phyloP scores from a whole-genome alignment of 495 filamentous ascomycete species.

The Hyaloscypha finlandica region DNA sequence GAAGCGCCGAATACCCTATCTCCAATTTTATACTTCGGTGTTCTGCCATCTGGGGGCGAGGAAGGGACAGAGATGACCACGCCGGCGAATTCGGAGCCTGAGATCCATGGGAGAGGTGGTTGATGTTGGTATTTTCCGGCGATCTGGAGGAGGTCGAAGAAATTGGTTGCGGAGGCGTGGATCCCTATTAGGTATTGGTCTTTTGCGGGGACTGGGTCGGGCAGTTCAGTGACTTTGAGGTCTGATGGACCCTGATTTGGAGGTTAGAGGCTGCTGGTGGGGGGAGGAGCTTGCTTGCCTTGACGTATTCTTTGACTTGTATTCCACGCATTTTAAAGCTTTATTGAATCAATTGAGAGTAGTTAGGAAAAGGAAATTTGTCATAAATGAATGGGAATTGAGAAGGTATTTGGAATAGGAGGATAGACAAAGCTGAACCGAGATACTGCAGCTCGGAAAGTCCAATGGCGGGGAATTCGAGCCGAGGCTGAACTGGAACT shows the following conservation, averaged over 20 bases:
- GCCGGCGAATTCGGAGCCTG: slow-evolving; percentile 86
- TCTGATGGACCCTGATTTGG: slow-evolving; percentile 67
- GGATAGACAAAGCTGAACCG: background rate
- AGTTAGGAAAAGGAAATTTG: background rate
- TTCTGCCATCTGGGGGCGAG: slow-evolving; percentile 35
- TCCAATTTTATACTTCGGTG: slow-evolving; percentile 67
- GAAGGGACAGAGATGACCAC: slow-evolving; percentile 66
- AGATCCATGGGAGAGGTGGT: slow-evolving; percentile 78
- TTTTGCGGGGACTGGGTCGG: slow-evolving; percentile 66
- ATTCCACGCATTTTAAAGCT: slow-evolving; percentile 72
- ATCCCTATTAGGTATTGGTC: slow-evolving; percentile 87
- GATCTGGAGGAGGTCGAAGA: slow-evolving; percentile 69
- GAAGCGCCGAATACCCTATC: slow-evolving; percentile 83
- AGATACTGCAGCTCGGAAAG: background rate
- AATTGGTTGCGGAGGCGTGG: slow-evolving; percentile 87
- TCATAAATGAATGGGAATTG: background rate
- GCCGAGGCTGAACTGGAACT: slow-evolving; percentile 13
- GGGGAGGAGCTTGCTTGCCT: slow-evolving; percentile 48
- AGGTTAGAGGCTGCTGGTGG: slow-evolving; percentile 5
- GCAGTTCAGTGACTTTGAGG: slow-evolving; percentile 71
- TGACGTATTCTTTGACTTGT: slow-evolving; percentile 80
- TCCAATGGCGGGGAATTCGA: slow-evolving; percentile 11
- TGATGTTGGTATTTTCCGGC: slow-evolving; percentile 57
- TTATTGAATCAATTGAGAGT: background rate
- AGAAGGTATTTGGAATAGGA: background rate